Evolutionary conservation across 2,329 filamentous ascomycete species (phyloP).

Genomic region (Aspergillus hortae): DNA sequence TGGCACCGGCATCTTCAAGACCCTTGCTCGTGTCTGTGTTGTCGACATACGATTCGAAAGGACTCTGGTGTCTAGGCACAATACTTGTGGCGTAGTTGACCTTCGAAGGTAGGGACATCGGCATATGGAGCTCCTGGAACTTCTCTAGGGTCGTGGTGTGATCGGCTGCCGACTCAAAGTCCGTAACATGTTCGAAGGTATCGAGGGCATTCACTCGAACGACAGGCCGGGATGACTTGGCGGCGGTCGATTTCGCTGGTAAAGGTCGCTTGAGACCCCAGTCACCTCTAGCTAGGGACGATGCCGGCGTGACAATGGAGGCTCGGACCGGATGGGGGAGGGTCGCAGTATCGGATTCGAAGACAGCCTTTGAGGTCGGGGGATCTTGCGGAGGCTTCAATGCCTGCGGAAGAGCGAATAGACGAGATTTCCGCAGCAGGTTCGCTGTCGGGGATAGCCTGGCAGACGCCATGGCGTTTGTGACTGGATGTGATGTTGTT

Average conservation of each 20-base stretch:
- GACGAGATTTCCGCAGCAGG: conserved; percentile 78
- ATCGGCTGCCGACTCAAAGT: conserved; percentile 79
- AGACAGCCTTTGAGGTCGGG: conserved; percentile 46
- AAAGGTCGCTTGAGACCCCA: conserved; percentile 90
- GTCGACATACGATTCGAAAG: conserved; percentile 43
- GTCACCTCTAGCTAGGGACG: conserved; percentile 73
- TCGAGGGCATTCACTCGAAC: conserved; percentile 77
- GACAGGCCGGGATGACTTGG: conserved; percentile 65
- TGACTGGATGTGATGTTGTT: conserved; percentile 17
- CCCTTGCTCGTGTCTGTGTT: conserved; percentile 41
- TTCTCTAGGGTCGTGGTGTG: conserved; percentile 78
- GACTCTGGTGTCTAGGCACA: conserved; percentile 32
- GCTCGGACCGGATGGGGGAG: conserved; percentile 76
- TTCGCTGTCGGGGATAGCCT: conserved; percentile 58
- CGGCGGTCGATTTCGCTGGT: conserved; percentile 70
- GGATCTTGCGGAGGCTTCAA: conserved; percentile 60
- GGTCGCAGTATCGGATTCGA: conserved; percentile 67
- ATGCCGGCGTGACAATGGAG: conserved; percentile 71
- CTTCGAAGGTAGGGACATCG: conserved; percentile 55
- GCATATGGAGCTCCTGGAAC: conserved; percentile 76
- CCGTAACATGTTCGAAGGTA: conserved; percentile 81
- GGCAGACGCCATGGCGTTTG: conserved; percentile 40
- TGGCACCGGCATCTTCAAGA: conserved; percentile 27
- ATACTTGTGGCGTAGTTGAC: conserved; percentile 28
- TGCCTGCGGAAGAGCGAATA: conserved; percentile 81